Conservation (phyloP, 495 filamentous ascomycete genomes). For the Penicillium daleae region DNA sequence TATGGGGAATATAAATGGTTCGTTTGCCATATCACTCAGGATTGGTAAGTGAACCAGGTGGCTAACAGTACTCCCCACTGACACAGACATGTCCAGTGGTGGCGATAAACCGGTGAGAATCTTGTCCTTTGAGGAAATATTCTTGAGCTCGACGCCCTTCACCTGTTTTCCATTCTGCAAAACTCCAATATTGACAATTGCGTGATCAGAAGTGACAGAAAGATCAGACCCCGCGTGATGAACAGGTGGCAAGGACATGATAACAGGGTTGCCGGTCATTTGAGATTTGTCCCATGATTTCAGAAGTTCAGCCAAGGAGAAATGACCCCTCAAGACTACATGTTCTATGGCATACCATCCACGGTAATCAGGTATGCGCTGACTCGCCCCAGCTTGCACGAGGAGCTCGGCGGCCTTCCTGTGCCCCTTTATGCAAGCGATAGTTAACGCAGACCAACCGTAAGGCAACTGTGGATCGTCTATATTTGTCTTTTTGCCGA, state of each 20-base stretch:
- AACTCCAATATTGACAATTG: constrained; percentile 21
- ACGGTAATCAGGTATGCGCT: constrained; percentile 12
- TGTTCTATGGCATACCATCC: constrained; percentile 33
- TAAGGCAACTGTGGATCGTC: constrained; percentile 64
- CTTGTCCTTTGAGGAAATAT: background rate
- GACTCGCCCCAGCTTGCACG: constrained; percentile 64
- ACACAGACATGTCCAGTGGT: constrained; percentile 16
- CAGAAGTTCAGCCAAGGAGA: constrained; percentile 17
- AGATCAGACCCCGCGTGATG: background rate
- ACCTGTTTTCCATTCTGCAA: constrained; percentile 13
- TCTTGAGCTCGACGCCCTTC: constrained; percentile 12
- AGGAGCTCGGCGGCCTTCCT: constrained; percentile 54
- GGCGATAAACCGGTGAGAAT: background rate
- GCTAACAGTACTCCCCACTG: constrained; percentile 10
- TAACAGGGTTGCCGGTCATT: constrained; percentile 8
- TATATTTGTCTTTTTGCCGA: constrained; percentile 1
- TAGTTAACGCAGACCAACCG: constrained; percentile 77
- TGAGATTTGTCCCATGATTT: constrained; percentile 9
- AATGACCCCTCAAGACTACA: constrained; percentile 26
- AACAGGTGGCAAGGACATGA: background rate
- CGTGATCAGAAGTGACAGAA: background rate
- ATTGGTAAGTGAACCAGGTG: constrained; percentile 29
- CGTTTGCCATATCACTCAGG: constrained; percentile 31
- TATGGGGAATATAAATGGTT: constrained; percentile 29
- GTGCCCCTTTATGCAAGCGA: constrained; percentile 76